phyloP scores from a whole-genome alignment of 2,329 filamentous ascomycete genomes.

The Neonectria coccinea region DNA sequence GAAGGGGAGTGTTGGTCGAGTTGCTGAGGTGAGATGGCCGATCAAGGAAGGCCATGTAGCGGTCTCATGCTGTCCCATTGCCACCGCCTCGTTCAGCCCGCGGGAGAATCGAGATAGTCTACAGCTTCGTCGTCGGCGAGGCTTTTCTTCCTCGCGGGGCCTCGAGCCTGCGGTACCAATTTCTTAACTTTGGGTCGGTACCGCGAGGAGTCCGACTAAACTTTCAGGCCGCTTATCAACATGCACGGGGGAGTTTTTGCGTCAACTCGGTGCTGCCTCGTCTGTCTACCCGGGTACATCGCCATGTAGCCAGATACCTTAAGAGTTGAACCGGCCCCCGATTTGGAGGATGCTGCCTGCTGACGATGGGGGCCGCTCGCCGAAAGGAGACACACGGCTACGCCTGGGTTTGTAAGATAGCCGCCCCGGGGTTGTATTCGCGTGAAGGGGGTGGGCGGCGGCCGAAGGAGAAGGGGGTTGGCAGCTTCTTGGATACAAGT shows the following conservation, averaged over 20 bases:
- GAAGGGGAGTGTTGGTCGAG: not conserved
- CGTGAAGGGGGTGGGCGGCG: conserved; percentile 4
- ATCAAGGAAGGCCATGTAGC: conserved; percentile 5
- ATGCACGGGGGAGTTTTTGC: not conserved
- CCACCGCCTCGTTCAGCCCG: conserved; percentile 4
- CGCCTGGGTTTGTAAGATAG: conserved; percentile 13
- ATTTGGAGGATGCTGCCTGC: not conserved
- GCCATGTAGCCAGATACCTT: not conserved
- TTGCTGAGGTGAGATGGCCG: conserved; percentile 26
- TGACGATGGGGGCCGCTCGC: conserved; percentile 25
- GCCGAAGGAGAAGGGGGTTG: not conserved
- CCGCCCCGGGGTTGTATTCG: not conserved
- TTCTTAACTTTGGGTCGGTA: not conserved
- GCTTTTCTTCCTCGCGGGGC: conserved; percentile 5
- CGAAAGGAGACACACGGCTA: conserved; percentile 12
- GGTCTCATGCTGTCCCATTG: conserved; percentile 1
- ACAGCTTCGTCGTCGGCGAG: conserved; percentile 3
- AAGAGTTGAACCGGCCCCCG: not conserved
- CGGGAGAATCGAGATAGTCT: conserved; percentile 3
- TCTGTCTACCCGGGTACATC: not conserved
- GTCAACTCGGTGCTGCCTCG: not conserved
- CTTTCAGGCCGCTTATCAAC: not conserved
- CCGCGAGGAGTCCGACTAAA: not conserved
- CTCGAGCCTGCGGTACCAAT: not conserved
- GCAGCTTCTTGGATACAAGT: conserved; percentile 1